Evolutionary conservation across 2,329 filamentous ascomycete genomes (phyloP), one percentile per base, ranked within the genome.

Genomic region (Epichloe elymi): DNA sequence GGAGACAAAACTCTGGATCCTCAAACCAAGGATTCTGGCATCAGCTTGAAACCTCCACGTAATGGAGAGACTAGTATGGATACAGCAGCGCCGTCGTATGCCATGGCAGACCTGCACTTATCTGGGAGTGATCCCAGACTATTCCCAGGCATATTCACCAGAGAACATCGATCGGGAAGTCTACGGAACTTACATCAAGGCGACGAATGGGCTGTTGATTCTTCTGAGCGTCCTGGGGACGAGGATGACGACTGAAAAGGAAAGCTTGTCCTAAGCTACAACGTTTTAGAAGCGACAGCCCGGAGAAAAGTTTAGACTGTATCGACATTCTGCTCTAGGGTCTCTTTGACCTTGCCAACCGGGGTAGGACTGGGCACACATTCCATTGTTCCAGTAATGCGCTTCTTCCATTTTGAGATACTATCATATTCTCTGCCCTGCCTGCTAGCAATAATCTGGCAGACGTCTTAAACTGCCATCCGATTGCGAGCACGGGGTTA

Each of bases 121-220:
- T 76, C 73, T 12, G 79, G 75, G 3, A 74, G 70, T 46, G 84
- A 88, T 63, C 85, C 84, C 11, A 76, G 74, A 55, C 80, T 88
- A 55, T 86, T 88, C 56, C 86, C 86, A 0, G 85, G 85, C 0
- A 75, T 89, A 35, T 75, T 88, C 43, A 72, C 74, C 15, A 67
- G 75, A 50, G 72, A 72, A 33, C 65, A 60, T 43, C 67, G 73
- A 48, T 71, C 64, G 48, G 70, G 67, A 42, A 75, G 74, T 50
- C 57, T 61, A 33, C 60, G 65, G 33, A 66, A 61, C 51, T 40
- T 67, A 17, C 50, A 54, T 11, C 59, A 62, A 49, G 54, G 54
- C 5, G 55, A 54, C 35, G 60, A 63, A 19, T 60, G 57, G 51
- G 55, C 55, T 33, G 51, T 56, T 6, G 52, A 56, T 45, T 56